Conservation (phyloP, 2,329 filamentous ascomycete genomes). For the Paraconiothyrium sp. region DNA sequence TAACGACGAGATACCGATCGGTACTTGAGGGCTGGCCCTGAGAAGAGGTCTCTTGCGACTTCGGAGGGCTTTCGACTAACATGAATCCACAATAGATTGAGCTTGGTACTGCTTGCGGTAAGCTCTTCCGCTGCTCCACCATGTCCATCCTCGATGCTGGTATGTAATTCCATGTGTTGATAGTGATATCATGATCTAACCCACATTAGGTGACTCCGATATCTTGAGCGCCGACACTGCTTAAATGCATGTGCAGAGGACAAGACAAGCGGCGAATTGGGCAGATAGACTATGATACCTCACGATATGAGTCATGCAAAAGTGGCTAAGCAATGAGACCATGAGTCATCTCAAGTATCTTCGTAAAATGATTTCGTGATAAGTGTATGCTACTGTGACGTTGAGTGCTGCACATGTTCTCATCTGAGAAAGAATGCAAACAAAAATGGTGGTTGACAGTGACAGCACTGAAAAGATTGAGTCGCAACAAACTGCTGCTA, state of each 20-base stretch:
- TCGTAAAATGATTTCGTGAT: background rate
- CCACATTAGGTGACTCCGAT: conserved; percentile 74
- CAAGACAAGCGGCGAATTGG: conserved; percentile 27
- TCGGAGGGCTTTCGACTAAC: conserved; percentile 85
- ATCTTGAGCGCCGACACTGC: conserved; percentile 80
- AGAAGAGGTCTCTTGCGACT: conserved; percentile 87
- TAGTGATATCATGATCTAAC: conserved; percentile 22
- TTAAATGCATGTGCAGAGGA: conserved; percentile 41
- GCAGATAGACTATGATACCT: conserved; percentile 34
- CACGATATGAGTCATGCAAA: conserved; percentile 10
- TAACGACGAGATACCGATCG: conserved; percentile 47
- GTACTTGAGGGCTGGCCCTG: conserved; percentile 71
- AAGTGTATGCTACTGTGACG: background rate
- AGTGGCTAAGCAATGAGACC: conserved; percentile 12
- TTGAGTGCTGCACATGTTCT: background rate
- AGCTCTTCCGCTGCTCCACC: conserved; percentile 97
- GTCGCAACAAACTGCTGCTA: background rate
- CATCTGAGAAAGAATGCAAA: background rate
- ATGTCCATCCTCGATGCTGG: conserved; percentile 97
- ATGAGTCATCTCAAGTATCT: background rate
- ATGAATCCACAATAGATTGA: conserved; percentile 77
- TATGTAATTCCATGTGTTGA: conserved; percentile 27
- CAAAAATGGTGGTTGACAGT: background rate
- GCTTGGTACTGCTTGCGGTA: conserved; percentile 97
- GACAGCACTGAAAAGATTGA: background rate